Evolutionary conservation across 2,329 filamentous ascomycete species (phyloP).

Genomic region (Cladophialophora carrionii): DNA sequence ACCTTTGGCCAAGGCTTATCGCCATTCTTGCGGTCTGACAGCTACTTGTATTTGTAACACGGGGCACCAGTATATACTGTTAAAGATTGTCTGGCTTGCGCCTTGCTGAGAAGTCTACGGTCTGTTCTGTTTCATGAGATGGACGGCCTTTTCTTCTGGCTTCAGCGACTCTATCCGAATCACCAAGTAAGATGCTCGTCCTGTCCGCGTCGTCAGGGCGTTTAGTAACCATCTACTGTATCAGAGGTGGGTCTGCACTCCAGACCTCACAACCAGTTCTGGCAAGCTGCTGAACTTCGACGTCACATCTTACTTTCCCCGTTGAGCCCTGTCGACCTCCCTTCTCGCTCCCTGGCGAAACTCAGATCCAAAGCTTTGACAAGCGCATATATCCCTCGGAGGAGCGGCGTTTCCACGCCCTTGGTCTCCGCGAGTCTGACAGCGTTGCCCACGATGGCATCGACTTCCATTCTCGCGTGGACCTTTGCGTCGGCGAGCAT

Average conservation of each 20-base stretch:
- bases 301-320: not conserved
- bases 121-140: not conserved
- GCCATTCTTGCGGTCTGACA: not conserved
- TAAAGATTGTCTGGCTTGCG: not conserved
- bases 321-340: not conserved
- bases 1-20: not conserved
- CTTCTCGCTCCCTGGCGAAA: conserved; percentile 18
- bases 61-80: not conserved
- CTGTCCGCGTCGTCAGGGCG: not conserved
- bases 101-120: not conserved
- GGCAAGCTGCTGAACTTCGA: not conserved
- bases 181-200: not conserved
- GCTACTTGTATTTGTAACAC: not conserved
- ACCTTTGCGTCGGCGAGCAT: conserved; percentile 55
- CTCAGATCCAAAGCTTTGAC: conserved; percentile 44
- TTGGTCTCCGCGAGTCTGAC: conserved; percentile 49
- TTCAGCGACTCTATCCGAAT: not conserved
- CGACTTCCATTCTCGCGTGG: conserved; percentile 53
- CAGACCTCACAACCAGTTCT: not conserved
- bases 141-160: not conserved
- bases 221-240: not conserved
- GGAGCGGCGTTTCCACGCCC: conserved; percentile 47
- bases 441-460: conserved; percentile 56
- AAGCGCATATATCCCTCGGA: conserved; percentile 53
- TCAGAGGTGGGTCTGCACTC: not conserved